These are phyloP conservation scores for Neoascochyta sp. DNA, from an alignment of 2,329 filamentous ascomycete genomes.

Conservation along the genomic window DNA sequence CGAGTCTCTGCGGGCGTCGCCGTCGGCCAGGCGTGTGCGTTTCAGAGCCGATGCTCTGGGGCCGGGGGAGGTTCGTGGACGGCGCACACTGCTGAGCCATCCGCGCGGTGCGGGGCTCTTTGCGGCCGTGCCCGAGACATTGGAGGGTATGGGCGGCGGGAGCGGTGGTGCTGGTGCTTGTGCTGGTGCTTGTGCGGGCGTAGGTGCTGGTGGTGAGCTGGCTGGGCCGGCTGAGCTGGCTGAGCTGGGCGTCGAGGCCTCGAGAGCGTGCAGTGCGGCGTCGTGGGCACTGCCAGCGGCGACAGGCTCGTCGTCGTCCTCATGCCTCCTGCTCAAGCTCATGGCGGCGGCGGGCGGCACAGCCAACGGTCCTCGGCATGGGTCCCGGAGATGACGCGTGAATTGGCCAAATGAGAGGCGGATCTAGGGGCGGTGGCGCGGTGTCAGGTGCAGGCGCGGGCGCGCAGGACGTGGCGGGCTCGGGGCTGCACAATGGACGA, in stretches of 20 bases:
- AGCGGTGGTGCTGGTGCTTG: constrained; percentile 3
- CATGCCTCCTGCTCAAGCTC: no score
- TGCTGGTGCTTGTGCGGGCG: constrained; percentile 1
- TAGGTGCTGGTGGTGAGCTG: constrained; percentile 3
- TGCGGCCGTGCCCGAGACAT: constrained; percentile 12
- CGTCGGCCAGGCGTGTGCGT: constrained; percentile 26
- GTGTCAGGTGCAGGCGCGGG: no score
- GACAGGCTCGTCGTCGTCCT: constrained; percentile 28
- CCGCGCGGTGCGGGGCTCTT: constrained; percentile 27
- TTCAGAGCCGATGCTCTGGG: constrained; percentile 32
- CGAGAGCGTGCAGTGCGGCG: no score
- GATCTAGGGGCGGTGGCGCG: no score
- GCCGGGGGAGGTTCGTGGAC: constrained; percentile 37
- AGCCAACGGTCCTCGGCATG: constrained; percentile 29
- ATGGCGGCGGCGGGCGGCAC: constrained; percentile 22
- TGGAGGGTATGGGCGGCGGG: constrained; percentile 10
- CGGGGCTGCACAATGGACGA: no score
- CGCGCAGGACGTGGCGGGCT: no score
- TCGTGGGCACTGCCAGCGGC: constrained; percentile 19
- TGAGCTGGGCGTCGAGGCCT: constrained; percentile 7
- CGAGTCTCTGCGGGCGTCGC: constrained; percentile 41
- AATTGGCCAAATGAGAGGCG: constrained; percentile 30
- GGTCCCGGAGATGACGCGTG: constrained; percentile 22
- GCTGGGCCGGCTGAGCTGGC: constrained; percentile 2
- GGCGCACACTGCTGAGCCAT: constrained; percentile 38